Conservation (phyloP, 2,329 filamentous ascomycete genomes). For the Fusarium nygamai region DNA sequence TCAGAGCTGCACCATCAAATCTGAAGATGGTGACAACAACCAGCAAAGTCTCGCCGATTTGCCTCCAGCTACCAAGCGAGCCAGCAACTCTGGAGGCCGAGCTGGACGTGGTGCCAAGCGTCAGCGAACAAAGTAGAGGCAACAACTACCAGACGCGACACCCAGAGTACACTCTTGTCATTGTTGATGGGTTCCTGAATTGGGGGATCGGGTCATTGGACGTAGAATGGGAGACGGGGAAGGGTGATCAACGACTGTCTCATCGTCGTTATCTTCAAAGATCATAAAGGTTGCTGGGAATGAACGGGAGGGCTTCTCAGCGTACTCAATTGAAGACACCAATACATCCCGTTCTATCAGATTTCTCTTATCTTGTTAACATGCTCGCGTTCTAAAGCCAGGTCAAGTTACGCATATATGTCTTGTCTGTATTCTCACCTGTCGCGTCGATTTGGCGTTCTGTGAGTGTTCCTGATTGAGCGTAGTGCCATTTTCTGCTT, state of each 20-base stretch:
- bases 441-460: background rate
- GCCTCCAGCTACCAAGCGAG: background rate
- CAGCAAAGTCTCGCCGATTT: background rate
- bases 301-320: accelerated
- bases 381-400: accelerated
- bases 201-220: too few species aligned
- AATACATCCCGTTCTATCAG: accelerated
- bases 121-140: accelerated
- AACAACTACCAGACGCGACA: accelerated
- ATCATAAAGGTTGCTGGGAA: background rate
- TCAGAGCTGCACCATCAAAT: background rate
- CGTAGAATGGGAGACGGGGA: background rate
- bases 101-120: background rate
- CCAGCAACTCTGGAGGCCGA: background rate
- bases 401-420: accelerated
- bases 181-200: accelerated
- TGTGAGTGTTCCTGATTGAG: background rate
- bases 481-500: background rate
- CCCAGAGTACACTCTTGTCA: accelerated
- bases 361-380: accelerated
- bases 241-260: background rate
- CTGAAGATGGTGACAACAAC: background rate
- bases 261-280: background rate
- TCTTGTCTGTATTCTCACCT: background rate
- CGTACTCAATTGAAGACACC: background rate